Percentiles rank a stretch among this genome's conserved stretches.
These are phyloP conservation scores for Sugiyamaella xylanicola DNA, from an alignment of 1,139 yeast genomes.

Conservation along the genomic window DNA sequence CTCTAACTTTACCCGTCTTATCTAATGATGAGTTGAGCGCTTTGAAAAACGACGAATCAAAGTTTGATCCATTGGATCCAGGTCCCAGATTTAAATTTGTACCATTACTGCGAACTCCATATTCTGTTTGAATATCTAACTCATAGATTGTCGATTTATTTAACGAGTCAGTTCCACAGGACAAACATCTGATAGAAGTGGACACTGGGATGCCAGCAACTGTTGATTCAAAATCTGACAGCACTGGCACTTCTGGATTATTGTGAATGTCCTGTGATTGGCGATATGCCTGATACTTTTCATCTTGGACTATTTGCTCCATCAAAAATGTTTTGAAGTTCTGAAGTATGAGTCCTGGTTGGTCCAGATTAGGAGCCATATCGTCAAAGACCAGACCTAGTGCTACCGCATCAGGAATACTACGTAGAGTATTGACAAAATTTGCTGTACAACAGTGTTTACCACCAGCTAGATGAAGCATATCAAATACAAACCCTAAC, in stretches of 20 bases:
- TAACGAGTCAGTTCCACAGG: conserved; percentile 29
- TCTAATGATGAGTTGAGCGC: conserved; percentile 64
- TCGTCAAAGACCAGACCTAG: conserved; percentile 58
- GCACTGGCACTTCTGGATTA: background rate
- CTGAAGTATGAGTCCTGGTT: conserved; percentile 45
- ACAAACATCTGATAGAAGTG: conserved; percentile 25
- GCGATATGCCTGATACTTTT: conserved; percentile 6
- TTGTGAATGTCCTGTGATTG: background rate
- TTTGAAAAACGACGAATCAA: conserved; percentile 41
- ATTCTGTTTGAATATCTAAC: conserved; percentile 22
- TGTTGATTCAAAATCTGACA: conserved; percentile 14
- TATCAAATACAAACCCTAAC: conserved; percentile 85
- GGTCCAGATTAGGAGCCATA: conserved; percentile 16
- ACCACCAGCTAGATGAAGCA: conserved; percentile 82
- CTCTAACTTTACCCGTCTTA: conserved; percentile 49
- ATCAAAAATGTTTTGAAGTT: conserved; percentile 63
- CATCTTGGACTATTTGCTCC: conserved; percentile 54
- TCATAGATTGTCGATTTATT: conserved; percentile 18
- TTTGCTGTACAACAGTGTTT: conserved; percentile 71
- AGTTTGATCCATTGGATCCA: background rate
- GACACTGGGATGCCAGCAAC: conserved; percentile 24
- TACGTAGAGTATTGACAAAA: conserved; percentile 56
- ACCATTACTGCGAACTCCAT: conserved; percentile 4
- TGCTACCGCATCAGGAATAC: conserved; percentile 43
- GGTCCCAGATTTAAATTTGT: background rate